Evolutionary conservation across 331 rosid genomes (phyloP).

Genomic region (Spiraea crenata): DNA sequence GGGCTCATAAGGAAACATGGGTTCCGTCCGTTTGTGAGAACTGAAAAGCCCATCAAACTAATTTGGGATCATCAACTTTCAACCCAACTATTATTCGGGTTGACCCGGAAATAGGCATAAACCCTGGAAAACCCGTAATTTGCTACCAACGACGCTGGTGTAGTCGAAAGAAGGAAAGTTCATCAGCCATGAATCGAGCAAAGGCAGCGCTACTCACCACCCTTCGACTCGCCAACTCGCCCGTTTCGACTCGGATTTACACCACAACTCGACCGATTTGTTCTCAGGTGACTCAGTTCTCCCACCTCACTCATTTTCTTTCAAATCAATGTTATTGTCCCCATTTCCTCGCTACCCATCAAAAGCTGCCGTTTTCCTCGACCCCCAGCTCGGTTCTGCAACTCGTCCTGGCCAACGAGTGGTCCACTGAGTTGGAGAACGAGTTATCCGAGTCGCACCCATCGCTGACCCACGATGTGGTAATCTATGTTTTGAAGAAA

Average conservation of each 20-base stretch:
- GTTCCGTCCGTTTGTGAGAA: no score
- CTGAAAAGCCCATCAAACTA: no score
- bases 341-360: constrained; percentile 31
- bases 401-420: constrained; percentile 49
- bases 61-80: no score
- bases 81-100: neutral
- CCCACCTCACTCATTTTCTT: constrained; percentile 30
- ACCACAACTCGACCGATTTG: constrained; percentile 28
- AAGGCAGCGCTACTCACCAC: constrained; percentile 35
- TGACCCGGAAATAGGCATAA: constrained; percentile 5
- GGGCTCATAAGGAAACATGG: no score
- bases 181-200: constrained; percentile 54
- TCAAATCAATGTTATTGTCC: constrained; percentile 22
- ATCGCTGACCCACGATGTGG: constrained; percentile 59
- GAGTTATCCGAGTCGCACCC: constrained; percentile 46
- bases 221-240: constrained; percentile 44
- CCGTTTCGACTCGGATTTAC: constrained; percentile 33
- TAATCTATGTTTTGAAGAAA: constrained; percentile 58
- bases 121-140: constrained; percentile 25
- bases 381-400: constrained; percentile 58
- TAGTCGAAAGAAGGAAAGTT: neutral
- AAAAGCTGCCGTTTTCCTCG: constrained; percentile 45
- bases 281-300: constrained; percentile 53
- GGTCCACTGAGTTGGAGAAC: constrained; percentile 62
- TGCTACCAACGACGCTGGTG: neutral